Base-by-base conservation (phyloP, 805 yeast species). In the Limtongia smithiae region DNA sequence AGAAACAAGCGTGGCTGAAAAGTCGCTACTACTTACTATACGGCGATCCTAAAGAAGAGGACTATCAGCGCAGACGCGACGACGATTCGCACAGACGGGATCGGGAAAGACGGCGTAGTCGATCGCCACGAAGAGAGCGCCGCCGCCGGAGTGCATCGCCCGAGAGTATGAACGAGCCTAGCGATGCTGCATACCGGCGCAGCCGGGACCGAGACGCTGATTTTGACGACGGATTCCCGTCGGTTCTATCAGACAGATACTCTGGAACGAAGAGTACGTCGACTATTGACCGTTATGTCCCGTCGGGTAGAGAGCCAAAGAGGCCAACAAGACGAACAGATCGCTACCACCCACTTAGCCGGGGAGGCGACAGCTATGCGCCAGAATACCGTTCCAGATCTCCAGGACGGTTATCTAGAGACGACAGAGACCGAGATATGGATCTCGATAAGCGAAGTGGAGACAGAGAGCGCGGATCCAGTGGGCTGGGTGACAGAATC, bases 1-100 rank as follows among this genome's bases (percentile, higher is more conserved):
- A 53, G 58, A 73, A 73, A 55, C 75, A 76, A 54, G 82, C 85
- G 8, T 68, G 72, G 32, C 74, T 69, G 18, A 75, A 73, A 49
- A 80, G 85, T 12, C 64, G 83, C 35, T 81, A 81, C 62, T 81
- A 81, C 64, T 66, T 81, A 48, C 61, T 81, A 5, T 80, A 81
- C 57, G 86, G 86, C 2, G 85, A 81, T 60, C 86, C 86, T 1
- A 79, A 76, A 9, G 58, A 58, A 46, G 52, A 35, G 6, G 55
- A 28, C 12, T 30, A 15, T 20, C 46, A 38, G 28, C 28, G 41
- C 28, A 46, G 4, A 35, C 42, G 15, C 17, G 43, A 15, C 30
- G 21, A 22, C 14, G 33, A 21, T 45, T 28, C 27, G 15, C 34
- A 30, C 8, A 17, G 48, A 31, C 24, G 48, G 15, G 20, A 30